Percentiles rank a stretch among this genome's conserved stretches.
Evolutionary conservation across 2,329 filamentous ascomycete species (phyloP).

Genomic region (Myriangium duriaei): DNA sequence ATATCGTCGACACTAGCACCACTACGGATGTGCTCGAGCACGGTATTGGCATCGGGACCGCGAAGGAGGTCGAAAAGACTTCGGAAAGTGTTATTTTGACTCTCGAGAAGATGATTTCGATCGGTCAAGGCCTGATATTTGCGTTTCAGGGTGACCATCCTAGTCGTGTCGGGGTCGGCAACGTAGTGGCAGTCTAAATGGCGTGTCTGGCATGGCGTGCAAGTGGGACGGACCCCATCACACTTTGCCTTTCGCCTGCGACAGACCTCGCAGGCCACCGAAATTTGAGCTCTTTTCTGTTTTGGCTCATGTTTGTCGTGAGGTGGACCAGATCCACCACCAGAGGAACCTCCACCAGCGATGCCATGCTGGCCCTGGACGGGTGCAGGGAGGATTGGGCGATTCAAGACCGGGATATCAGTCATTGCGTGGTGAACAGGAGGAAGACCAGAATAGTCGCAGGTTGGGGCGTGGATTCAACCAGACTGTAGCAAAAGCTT

Average conservation of each 20-base stretch:
- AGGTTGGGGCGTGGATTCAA: too few relatives aligned
- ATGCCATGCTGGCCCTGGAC: neutral
- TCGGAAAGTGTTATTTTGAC: neutral
- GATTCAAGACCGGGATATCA: too few relatives aligned
- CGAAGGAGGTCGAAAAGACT: conserved; percentile 1
- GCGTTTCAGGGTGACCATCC: conserved; percentile 8
- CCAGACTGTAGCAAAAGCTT: too few relatives aligned
- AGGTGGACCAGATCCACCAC: neutral
- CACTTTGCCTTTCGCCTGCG: conserved; percentile 7
- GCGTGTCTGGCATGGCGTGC: conserved; percentile 3
- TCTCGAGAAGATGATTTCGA: conserved; percentile 1
- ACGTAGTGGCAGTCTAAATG: conserved; percentile 4
- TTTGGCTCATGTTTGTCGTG: neutral
- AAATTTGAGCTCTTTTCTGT: conserved; percentile 5
- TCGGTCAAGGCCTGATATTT: conserved; percentile 5
- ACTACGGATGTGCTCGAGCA: conserved; percentile 1
- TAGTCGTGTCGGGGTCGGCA: conserved; percentile 2
- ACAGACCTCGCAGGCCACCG: conserved; percentile 8
- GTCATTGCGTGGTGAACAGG: too few relatives aligned
- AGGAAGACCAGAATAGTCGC: too few relatives aligned
- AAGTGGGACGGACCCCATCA: conserved; percentile 2
- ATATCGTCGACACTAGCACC: neutral
- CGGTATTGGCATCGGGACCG: neutral
- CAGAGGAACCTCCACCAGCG: neutral
- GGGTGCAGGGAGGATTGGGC: neutral